phyloP scores from a whole-genome alignment of 768 basidiomycete genomes.

The Tremella mesenterica region DNA sequence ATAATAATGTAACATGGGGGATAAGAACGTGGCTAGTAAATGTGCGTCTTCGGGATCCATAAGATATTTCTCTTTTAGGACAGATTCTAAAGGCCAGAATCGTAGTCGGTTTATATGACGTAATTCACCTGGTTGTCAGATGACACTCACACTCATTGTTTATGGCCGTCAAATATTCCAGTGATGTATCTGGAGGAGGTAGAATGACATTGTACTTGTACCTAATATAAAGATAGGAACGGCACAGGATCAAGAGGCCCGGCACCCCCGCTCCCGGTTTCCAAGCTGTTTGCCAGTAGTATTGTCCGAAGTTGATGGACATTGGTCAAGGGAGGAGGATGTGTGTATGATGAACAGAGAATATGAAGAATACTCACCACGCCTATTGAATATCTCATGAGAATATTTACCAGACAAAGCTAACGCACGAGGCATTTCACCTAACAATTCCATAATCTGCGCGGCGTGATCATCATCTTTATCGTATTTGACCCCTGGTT shows the following conservation, averaged over 20 bases:
- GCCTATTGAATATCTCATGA: constrained; percentile 90
- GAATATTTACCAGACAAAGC: constrained; percentile 88
- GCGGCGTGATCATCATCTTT: constrained; percentile 98
- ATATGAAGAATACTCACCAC: constrained; percentile 53
- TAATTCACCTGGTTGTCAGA: constrained; percentile 57
- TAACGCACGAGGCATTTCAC: constrained; percentile 60
- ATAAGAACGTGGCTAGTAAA: constrained; percentile 67
- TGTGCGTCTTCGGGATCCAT: constrained; percentile 77
- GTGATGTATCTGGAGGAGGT: no score
- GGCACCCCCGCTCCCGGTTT: no score
- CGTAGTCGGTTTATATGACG: constrained; percentile 89
- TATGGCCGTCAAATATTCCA: neutral
- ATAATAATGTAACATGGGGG: constrained; percentile 80
- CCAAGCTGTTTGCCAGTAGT: no score
- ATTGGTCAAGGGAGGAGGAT: no score
- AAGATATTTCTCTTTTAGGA: constrained; percentile 92
- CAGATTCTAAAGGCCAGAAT: constrained; percentile 65
- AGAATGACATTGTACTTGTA: no score
- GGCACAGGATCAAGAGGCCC: no score
- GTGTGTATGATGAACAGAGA: neutral
- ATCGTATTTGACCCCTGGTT: constrained; percentile 84
- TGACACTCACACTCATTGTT: neutral
- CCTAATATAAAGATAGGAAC: no score
- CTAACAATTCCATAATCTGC: constrained; percentile 92
- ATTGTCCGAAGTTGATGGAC: no score